phyloP scores from a whole-genome alignment of 1,284 basidiomycete genomes.

The Fomitopsis betulina region DNA sequence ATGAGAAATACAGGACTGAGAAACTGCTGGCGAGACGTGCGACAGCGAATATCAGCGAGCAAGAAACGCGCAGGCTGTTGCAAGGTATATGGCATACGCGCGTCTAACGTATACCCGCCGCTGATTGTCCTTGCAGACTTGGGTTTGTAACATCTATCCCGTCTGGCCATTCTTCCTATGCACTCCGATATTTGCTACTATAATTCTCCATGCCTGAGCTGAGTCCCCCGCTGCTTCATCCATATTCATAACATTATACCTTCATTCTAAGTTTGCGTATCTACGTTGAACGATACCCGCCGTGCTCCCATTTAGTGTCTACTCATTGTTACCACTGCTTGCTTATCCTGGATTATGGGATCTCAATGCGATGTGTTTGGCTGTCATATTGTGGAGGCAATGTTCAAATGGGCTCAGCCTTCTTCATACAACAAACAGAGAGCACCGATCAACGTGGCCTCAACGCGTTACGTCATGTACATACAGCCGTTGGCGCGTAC shows the following conservation, averaged over 20 bases:
- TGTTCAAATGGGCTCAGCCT: not conserved
- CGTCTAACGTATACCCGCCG: not conserved
- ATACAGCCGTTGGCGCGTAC: not conserved
- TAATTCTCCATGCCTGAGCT: not conserved
- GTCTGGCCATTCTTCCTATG: conserved; percentile 1
- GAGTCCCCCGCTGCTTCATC: conserved; percentile 5
- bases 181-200: not conserved
- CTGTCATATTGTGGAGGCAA: not conserved
- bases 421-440: too few relatives aligned
- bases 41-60: conserved; percentile 69
- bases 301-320: not conserved
- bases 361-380: not conserved
- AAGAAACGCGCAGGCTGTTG: conserved; percentile 62
- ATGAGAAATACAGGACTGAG: conserved; percentile 81
- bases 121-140: conserved; percentile 36
- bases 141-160: conserved; percentile 37
- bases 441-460: too few relatives aligned
- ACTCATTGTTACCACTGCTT: not conserved
- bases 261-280: not conserved
- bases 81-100: conserved; percentile 42
- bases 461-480: too few relatives aligned
- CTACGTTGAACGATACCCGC: not conserved
- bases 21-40: conserved; percentile 79
- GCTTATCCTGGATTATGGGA: not conserved
- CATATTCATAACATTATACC: conserved; percentile 6